A percentile compares a stretch with the other conserved stretches of the same genome.
Evolutionary conservation across 768 basidiomycete species (phyloP).

Genomic region (Amanita brunnescens): DNA sequence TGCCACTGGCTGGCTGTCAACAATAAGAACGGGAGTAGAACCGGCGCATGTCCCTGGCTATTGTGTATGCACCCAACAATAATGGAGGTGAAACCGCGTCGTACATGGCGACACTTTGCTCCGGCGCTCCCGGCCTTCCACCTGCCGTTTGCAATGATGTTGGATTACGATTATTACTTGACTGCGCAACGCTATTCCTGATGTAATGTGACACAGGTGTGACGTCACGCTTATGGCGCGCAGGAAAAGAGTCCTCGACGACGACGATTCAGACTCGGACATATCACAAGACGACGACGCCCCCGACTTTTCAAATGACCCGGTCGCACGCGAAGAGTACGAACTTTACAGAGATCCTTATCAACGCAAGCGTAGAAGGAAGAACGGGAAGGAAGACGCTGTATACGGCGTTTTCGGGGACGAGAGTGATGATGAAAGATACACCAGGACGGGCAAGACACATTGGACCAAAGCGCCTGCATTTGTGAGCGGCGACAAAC

Average conservation of each 20-base stretch:
- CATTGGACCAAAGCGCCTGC: constrained; percentile 75
- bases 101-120: too few species aligned
- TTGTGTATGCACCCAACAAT: too few species aligned
- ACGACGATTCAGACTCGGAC: constrained; percentile 67
- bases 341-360: constrained; percentile 74
- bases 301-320: constrained; percentile 39
- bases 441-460: constrained; percentile 29
- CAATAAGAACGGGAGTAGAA: too few species aligned
- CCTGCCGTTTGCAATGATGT: too few species aligned
- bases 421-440: constrained; percentile 58
- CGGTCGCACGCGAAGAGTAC: constrained; percentile 64
- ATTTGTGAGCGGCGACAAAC: constrained; percentile 55
- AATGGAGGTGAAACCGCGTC: too few species aligned
- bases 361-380: constrained; percentile 56
- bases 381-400: constrained; percentile 60
- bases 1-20: too few species aligned
- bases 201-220: not conserved
- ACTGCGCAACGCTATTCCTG: too few species aligned
- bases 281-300: constrained; percentile 45
- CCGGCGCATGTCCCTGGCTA: too few species aligned
- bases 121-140: too few species aligned
- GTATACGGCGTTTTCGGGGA: constrained; percentile 72
- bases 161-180: too few species aligned
- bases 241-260: constrained; percentile 67
- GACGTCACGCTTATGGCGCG: constrained; percentile 46